Base-by-base conservation (phyloP, 805 yeast genomes). In the Candida wancherniae region DNA sequence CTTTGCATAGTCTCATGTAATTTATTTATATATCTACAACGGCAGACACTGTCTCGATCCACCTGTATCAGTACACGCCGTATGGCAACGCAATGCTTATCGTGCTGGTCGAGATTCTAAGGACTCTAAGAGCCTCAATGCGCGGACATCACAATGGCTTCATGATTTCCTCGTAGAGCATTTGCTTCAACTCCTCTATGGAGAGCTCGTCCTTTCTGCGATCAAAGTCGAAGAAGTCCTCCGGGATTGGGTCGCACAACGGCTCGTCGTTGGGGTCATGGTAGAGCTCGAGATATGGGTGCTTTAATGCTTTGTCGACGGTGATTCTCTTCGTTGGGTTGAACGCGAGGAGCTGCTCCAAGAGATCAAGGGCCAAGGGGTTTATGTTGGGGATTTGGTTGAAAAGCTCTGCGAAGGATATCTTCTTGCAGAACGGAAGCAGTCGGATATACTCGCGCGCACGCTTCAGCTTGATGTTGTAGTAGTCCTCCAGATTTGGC, bases 251-350 rank as follows among this genome's bases (percentile, higher is more conserved):
- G 12, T 77, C 75, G 20, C 92, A 87, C 22, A 68, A 69, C 0
- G 97, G 97, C 58, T 90, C 97, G 55, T 90, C 97, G 33, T 74
- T 76, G 3, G 96, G 95, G 51, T 90, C 97, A 57, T 90, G 97
- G 59, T 90, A 90, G n/a, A 83, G 73, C 29, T 70, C 61, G 54
- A 94, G 79, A 84, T 95, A 92, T 28, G 84, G 86, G 55, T 85
- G 95, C 37, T 70, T 67, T 43, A 85, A 65, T 0, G 94, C 92
- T 40, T 81, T 80, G 36, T 69, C 72, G 4, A 90, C 94, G 2
- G 84, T 74, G 31, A 83, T 75, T 43, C 95, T 65, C 48, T 77
- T 68, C 3, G 67, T 52, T 1, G 95, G 94, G 49, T 84, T 85
- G 46, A 79, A 80, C 17, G 71, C 77, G 39, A 85, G 73, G 48